phyloP scores from a whole-genome alignment of 805 yeast genomes.

The Hanseniaspora lachancei region DNA sequence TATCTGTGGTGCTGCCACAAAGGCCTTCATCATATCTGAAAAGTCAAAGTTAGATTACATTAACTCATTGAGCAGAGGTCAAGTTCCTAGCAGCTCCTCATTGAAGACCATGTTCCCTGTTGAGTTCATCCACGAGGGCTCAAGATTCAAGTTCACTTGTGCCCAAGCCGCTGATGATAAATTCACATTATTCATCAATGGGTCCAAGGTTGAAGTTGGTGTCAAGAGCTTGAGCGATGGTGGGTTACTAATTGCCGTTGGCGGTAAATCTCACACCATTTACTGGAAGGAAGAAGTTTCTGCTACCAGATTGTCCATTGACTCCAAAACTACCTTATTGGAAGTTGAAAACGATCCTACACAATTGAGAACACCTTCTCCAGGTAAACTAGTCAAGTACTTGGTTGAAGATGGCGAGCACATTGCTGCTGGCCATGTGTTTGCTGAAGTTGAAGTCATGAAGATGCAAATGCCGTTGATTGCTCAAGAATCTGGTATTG shows the following conservation, averaged over 20 bases:
- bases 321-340: slow-evolving; percentile 82
- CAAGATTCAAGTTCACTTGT: slow-evolving; percentile 86
- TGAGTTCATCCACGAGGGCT: slow-evolving; percentile 91
- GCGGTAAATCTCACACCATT: slow-evolving; percentile 86
- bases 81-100: slow-evolving; percentile 71
- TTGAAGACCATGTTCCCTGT: slow-evolving; percentile 81
- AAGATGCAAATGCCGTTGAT: slow-evolving; percentile 97
- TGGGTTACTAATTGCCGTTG: slow-evolving; percentile 74
- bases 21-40: slow-evolving; percentile 71
- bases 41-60: slow-evolving; percentile 57
- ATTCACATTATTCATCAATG: slow-evolving; percentile 84
- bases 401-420: slow-evolving; percentile 94
- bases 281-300: slow-evolving; percentile 97
- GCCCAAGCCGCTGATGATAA: slow-evolving; percentile 79
- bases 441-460: slow-evolving; percentile 98
- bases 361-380: slow-evolving; percentile 95
- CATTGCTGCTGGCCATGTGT: slow-evolving; percentile 78
- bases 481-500: slow-evolving; percentile 85
- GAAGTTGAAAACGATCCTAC: slow-evolving; percentile 98
- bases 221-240: slow-evolving; percentile 89
- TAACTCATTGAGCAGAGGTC: slow-evolving; percentile 82
- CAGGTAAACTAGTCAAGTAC: slow-evolving; percentile 91
- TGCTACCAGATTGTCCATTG: slow-evolving; percentile 88
- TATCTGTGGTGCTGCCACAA: slow-evolving; percentile 95
- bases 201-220: slow-evolving; percentile 77